Conservation (phyloP, 805 yeast genomes). For the Spathaspora sp. region DNA sequence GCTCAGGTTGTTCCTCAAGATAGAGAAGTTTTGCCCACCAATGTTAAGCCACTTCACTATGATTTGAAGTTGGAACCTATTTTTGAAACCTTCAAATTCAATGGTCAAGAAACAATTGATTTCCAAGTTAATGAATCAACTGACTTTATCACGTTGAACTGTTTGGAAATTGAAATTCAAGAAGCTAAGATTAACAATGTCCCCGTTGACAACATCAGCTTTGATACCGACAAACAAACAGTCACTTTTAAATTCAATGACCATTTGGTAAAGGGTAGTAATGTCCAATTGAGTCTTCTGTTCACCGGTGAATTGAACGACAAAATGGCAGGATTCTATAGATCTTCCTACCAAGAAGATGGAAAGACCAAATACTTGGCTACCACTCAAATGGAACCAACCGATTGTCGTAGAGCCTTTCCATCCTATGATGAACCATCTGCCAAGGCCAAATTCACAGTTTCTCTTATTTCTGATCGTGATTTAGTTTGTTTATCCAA, state of each 20-base stretch:
- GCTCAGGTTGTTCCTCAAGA: constrained; percentile 15
- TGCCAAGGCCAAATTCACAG: constrained; percentile 67
- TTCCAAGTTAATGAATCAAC: constrained; percentile 49
- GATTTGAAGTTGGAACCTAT: constrained; percentile 39
- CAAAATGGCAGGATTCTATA: constrained; percentile 81
- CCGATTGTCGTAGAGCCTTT: constrained; percentile 83
- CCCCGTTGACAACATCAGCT: constrained; percentile 17
- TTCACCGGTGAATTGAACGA: constrained; percentile 67
- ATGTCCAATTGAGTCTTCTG: constrained; percentile 44
- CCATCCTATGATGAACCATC: constrained; percentile 87
- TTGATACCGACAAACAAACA: constrained; percentile 36
- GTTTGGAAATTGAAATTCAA: constrained; percentile 61
- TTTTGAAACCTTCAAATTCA: constrained; percentile 55
- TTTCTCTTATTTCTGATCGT: constrained; percentile 55
- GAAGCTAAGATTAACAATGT: constrained; percentile 38
- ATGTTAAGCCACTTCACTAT: constrained; percentile 40
- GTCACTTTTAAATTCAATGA: constrained; percentile 39
- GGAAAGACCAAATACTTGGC: constrained; percentile 70
- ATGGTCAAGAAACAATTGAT: constrained; percentile 53
- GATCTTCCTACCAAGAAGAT: constrained; percentile 60
- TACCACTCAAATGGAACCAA: constrained; percentile 83
- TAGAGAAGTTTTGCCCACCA: constrained; percentile 41
- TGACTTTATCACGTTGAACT: constrained; percentile 51
- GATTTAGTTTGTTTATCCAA: constrained; percentile 61
- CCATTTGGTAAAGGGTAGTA: constrained; percentile 29